These are phyloP conservation scores for Nakaseomyces bracarensis DNA, from an alignment of 1,139 yeast genomes.

Conservation along the genomic window DNA sequence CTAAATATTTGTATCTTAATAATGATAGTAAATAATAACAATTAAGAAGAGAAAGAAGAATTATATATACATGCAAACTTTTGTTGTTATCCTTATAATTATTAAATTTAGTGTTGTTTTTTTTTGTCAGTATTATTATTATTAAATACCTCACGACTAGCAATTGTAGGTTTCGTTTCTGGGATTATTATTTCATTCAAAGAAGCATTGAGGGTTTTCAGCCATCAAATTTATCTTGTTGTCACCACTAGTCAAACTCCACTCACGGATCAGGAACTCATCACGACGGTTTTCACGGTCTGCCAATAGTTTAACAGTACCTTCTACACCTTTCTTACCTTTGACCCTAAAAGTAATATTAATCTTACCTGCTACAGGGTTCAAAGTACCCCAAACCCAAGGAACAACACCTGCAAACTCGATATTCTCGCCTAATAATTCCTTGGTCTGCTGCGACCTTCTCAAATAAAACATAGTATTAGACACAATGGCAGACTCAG, in stretches of 20 bases:
- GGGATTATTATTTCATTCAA: neutral
- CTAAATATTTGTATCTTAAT: too few species aligned
- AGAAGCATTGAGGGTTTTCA: constrained; percentile 33
- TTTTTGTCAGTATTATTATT: neutral
- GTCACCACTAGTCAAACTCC: constrained; percentile 45
- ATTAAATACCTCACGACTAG: neutral
- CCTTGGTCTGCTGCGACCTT: constrained; percentile 61
- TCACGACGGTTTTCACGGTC: constrained; percentile 47
- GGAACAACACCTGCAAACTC: constrained; percentile 67
- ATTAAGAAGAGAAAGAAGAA: too few species aligned
- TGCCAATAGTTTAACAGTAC: constrained; percentile 51
- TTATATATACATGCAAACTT: too few species aligned
- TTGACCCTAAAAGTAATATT: constrained; percentile 62
- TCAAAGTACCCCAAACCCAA: constrained; percentile 81
- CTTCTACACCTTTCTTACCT: constrained; percentile 48
- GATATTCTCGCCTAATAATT: constrained; percentile 64
- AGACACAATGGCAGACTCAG: constrained; percentile 76
- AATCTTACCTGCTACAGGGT: constrained; percentile 73
- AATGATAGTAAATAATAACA: too few species aligned
- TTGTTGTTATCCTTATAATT: too few species aligned
- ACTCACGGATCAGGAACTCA: constrained; percentile 53
- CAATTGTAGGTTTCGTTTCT: too few species aligned
- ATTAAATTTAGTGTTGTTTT: too few species aligned
- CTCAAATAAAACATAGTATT: constrained; percentile 84
- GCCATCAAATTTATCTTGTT: constrained; percentile 43